Base-by-base conservation (phyloP, 306 rosid genomes). In the Sophora flavescens region DNA sequence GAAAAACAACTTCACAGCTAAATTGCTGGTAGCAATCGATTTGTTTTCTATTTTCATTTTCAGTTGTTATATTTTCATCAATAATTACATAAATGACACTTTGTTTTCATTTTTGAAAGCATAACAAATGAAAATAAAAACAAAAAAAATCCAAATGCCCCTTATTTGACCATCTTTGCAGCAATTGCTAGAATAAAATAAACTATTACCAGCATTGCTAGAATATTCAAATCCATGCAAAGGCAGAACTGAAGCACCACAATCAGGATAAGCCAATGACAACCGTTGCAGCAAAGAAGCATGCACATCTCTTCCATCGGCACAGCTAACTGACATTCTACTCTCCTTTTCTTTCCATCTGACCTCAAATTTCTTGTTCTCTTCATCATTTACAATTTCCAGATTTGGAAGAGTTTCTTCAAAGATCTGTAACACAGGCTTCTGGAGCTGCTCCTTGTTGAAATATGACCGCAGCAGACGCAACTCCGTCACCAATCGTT, bases 391-490 rank as follows among this genome's bases (percentile, higher is more conserved):
- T 9, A 63, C 82, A 57, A 90, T 44, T 13, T 84, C 83, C 38
- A 94, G 83, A 68, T 89, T 88, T 0, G 88, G 95, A 26, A 87
- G 82, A 26, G 73, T 85, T 74, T 89, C 87, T 77, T 80, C 59
- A 6, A 94, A 86, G 72, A 77, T 80, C 80, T 86, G 83, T 62
- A 82, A 17, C 4, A 79, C 56, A 0, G 91, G 95, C 32, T 84
- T 89, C 77, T 59, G 83, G 38, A 82, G 89, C 63, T 95, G 89
- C 48, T 95, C 92, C 67, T 79, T 5, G 65, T 56, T 81, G 79
- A 88, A 90, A 82, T 78, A 68, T 1, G 97, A 86, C 17, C 91
- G 89, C 65, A 95, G 83, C 80, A 90, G 80, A 64, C 80, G 91
- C 80, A 95, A 51, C 38, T 89, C 91, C 3, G 91, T 92, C 73